Base-by-base conservation (phyloP, 2,329 filamentous ascomycete genomes). In the Alternaria brassicicola region DNA sequence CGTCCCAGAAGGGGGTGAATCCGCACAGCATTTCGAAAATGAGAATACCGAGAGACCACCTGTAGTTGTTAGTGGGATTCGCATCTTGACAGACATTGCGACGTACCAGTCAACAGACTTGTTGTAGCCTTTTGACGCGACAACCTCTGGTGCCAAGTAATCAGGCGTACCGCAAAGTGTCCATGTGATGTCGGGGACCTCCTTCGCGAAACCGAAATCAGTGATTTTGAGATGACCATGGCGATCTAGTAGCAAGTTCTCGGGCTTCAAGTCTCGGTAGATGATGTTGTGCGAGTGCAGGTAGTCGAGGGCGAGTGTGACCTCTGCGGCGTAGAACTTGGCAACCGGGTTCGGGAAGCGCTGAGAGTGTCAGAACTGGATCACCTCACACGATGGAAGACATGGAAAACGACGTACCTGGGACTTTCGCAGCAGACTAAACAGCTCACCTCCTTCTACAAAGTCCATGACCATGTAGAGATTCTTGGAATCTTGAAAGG, bases 391-490 rank as follows among this genome's bases (percentile, higher is more conserved):
- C 28, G 12, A 4, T 7, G 36, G 6, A 23, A 31, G 10, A 41
- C 42, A 13, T 4, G 43, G 35, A 6, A 50, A 21, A 28, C 13
- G 21, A 57, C 28, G n/a, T 42, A 57, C 55, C 55, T 57, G 55
- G 4, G 94, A 98, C 80, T 99, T 98, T 70, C 95, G 86, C 70
- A 99, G 82, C 71, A 99, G 80, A 67, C 94, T 98, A 78, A 99
- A 99, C 53, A 99, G 84, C 83, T 99, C 95, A 73, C 95, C 95
- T 68, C 95, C 95, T 80, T 99, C 95, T 52, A 99, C 94, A 82
- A 99, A 99, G 79, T 99, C 95, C 95, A 99, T 99, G 72, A 99
- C 95, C 95, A 99, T 99, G 85, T 99, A 99, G 33, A 99, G 83
- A 76, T 97, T 98, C 80, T 89, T 93, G 49, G 89, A 86, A 74